Base-by-base conservation (phyloP, 108 stramenopile species). In the Cyclostephanos tholiformis region DNA sequence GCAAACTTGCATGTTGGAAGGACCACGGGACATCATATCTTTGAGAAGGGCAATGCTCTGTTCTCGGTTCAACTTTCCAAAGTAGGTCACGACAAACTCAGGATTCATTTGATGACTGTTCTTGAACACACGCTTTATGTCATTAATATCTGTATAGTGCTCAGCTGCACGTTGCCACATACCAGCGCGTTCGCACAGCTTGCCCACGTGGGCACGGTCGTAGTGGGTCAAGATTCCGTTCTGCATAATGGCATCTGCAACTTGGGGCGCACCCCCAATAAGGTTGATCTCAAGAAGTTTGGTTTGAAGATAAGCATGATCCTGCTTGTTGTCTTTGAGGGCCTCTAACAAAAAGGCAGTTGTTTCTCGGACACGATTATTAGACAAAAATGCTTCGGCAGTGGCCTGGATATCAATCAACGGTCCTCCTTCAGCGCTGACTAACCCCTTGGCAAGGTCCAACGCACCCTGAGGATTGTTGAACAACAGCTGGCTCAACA, bases 271-370 rank as follows among this genome's bases (percentile, higher is more conserved):
- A 26, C 99, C 99, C 23, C 98, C 97, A 35, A 97, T 87, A 39
- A 99, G 92, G 91, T 99, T 99, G 88, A 99, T 99, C 87, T 99
- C 99, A n/a, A 99, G 88, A 41, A 99, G 84, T 79, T 98, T 98
- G 6, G 99, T 99, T 87, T 99, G 99, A 51, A 99, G 93, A 88
- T 98, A 96, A 27, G 96, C 98, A 79, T 99, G 97, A 82, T 99
- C 99, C 61, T 86, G 88, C 83, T 96, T 93, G 90, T 99, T 98
- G 72, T 97, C 97, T 85, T 98, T 97, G 63, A 99, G 90, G 8
- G 97, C 99, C 79, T 99, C 99, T 20, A 98, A 86, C 74, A 99
- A 85, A 70, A 99, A 98, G 19, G 97, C 94, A 32, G 99, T 99
- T 50, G 97, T 97, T 84, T 98, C 99, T 82, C 97, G 97, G 51